A percentile compares a stretch with the other conserved stretches of the same genome.
Evolutionary conservation across 345 rosid species (phyloP).

Genomic region (Acer yangbiense): DNA sequence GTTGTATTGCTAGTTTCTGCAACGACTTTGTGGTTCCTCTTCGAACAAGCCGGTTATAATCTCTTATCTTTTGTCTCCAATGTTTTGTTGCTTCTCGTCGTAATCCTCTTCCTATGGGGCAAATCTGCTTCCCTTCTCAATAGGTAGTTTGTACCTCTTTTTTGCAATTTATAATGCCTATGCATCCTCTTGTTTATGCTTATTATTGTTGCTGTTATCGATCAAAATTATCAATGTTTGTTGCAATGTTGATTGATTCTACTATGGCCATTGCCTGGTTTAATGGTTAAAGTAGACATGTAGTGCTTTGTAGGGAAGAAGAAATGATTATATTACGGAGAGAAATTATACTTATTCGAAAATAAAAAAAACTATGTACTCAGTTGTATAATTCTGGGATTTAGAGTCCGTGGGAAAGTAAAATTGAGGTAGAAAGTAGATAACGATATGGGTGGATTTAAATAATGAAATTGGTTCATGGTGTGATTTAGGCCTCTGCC

Average conservation of each 20-base stretch:
- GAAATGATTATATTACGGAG: too few species aligned
- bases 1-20: constrained; percentile 49
- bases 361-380: not conserved
- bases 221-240: not conserved
- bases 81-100: constrained; percentile 71
- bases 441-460: not conserved
- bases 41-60: constrained; percentile 83
- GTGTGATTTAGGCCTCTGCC: constrained; percentile 77
- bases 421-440: constrained; percentile 3
- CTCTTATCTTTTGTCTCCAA: constrained; percentile 70
- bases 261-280: not conserved
- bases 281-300: not conserved
- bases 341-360: too few species aligned
- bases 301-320: not conserved
- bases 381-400: not conserved
- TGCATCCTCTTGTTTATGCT: not conserved
- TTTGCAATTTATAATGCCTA: not conserved
- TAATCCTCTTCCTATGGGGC: constrained; percentile 89
- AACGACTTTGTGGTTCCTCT: constrained; percentile 66
- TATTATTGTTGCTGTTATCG: not conserved
- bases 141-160: constrained; percentile 43
- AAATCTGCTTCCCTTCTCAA: constrained; percentile 95
- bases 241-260: too few species aligned
- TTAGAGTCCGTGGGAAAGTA: not conserved
- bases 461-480: not conserved